Base-by-base conservation (phyloP, 495 filamentous ascomycete genomes). In the Evernia prunastri region DNA sequence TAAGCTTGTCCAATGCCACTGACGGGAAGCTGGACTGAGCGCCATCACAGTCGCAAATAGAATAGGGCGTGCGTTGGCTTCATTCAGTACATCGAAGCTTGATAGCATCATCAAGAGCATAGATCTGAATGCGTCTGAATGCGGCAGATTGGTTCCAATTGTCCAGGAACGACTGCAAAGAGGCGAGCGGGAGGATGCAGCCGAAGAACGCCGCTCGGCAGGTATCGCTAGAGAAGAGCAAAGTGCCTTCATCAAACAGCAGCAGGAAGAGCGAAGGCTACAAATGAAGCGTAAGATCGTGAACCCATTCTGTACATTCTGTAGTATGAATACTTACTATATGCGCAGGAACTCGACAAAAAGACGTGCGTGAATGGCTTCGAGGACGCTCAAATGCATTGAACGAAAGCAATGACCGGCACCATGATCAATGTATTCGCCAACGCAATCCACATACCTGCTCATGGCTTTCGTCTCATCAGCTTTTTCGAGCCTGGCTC, bases 81-180 rank as follows among this genome's bases (percentile, higher is more conserved):
- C 59, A 6, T 61, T 61, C 42, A 61, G 59, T 49, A 61, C 59
- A 36, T 31, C 59, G 10, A 61, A 61, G 59, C 59, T 61, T 47
- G 59, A 61, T 35, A 31, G 25, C 7, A 61, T 61, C 42, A 36
- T 61, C 40, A 49, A 43, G 39, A 18, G 59, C 23, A 61, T 61
- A 13, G 42, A 61, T 17, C 40, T 17, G 10, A 49, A 61, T 36
- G 39, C 59, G 4, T 36, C 27, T 31, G 31, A 61, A 5, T 47
- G 27, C 37, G 11, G 42, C 43, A 51, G 29, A 49, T 31, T 61
- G 15, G 31, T 45, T 36, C 42, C 37, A 17, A 53, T 61, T 49
- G 42, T 61, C 25, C 59, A 61, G 33, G 59, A 45, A 23, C 59
- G 42, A 12, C 33, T 61, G 59, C 43, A 54, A 18, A 45, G 59